A percentile compares a stretch with the other conserved stretches of the same genome.
These are phyloP conservation scores for Yarrowia galli DNA, from an alignment of 1,139 yeast species.

Conservation along the genomic window DNA sequence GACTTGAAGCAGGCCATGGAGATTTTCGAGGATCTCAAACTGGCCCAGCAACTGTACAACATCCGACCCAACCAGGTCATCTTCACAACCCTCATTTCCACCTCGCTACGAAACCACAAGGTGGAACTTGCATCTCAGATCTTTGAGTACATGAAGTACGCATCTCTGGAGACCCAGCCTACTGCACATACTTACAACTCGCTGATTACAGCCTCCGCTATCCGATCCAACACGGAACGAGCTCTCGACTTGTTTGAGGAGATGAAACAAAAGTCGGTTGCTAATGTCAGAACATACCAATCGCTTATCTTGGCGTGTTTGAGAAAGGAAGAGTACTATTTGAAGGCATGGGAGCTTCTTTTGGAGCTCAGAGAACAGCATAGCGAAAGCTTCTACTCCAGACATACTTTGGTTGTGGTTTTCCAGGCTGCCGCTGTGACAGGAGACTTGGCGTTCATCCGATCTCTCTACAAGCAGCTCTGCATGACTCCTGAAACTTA, in stretches of 20 bases:
- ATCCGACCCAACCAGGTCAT: slow-evolving; percentile 33
- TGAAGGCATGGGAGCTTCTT: slow-evolving; percentile 80
- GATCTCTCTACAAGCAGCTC: slow-evolving; percentile 72
- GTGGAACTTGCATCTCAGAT: slow-evolving; percentile 62
- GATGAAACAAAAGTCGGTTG: slow-evolving; percentile 55
- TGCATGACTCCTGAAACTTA: slow-evolving; percentile 52
- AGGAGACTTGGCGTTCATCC: slow-evolving; percentile 76
- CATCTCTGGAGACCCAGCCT: slow-evolving; percentile 70
- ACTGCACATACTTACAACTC: slow-evolving; percentile 71
- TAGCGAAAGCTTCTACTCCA: slow-evolving; percentile 55
- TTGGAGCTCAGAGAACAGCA: slow-evolving; percentile 63
- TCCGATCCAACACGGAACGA: slow-evolving; percentile 67
- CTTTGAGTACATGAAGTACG: slow-evolving; percentile 86
- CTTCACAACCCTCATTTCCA: slow-evolving; percentile 30
- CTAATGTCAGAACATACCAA: slow-evolving; percentile 60
- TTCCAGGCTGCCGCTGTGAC: slow-evolving; percentile 76
- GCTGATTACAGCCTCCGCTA: slow-evolving; percentile 70
- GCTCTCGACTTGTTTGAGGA: slow-evolving; percentile 81
- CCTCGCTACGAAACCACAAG: slow-evolving; percentile 23
- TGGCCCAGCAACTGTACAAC: neutral
- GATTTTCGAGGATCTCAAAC: slow-evolving; percentile 13
- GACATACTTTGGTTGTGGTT: slow-evolving; percentile 69
- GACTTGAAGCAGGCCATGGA: slow-evolving; percentile 56
- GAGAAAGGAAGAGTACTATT: slow-evolving; percentile 57
- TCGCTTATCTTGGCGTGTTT: slow-evolving; percentile 80